Conservation (phyloP, 106 monocot genomes). For the Gastrodia elata region DNA sequence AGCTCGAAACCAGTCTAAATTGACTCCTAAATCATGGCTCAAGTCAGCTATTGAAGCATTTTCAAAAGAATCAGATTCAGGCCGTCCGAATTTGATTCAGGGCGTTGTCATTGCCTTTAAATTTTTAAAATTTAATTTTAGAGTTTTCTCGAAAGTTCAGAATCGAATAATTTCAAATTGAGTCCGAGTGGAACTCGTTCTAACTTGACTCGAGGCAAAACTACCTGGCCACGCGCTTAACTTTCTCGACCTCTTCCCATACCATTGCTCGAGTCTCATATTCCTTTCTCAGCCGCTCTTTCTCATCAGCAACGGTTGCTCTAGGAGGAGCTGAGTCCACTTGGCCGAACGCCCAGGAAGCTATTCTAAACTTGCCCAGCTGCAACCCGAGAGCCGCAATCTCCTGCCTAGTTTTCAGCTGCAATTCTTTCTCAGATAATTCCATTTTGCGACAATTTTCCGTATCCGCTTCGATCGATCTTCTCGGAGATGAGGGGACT, state of each 20-base stretch:
- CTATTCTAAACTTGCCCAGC: conserved; percentile 81
- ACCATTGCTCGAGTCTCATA: conserved; percentile 51
- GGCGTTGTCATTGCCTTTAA: no score
- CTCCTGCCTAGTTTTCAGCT: conserved; percentile 54
- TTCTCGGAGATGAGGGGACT: conserved; percentile 4
- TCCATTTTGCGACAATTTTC: conserved; percentile 6
- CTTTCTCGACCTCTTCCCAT: conserved; percentile 83
- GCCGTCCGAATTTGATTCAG: no score
- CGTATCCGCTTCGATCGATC: conserved; percentile 25
- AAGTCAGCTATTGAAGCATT: no score
- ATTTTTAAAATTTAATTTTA: no score
- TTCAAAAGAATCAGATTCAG: no score
- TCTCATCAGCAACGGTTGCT: conserved; percentile 9
- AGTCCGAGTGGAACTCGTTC: neutral
- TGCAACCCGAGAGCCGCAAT: conserved; percentile 75
- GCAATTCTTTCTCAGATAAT: conserved; percentile 56
- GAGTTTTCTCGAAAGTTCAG: no score
- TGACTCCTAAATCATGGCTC: no score
- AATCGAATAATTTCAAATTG: no score
- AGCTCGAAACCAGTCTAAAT: no score
- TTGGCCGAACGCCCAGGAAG: conserved; percentile 84
- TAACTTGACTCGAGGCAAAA: neutral
- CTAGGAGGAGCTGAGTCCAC: conserved; percentile 10
- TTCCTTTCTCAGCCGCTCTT: conserved; percentile 20
- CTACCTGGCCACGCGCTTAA: conserved; percentile 60